A percentile compares a stretch with the other conserved stretches of the same genome.
Evolutionary conservation across 2,329 filamentous ascomycete species (phyloP).

Genomic region (Thelonectria olida): DNA sequence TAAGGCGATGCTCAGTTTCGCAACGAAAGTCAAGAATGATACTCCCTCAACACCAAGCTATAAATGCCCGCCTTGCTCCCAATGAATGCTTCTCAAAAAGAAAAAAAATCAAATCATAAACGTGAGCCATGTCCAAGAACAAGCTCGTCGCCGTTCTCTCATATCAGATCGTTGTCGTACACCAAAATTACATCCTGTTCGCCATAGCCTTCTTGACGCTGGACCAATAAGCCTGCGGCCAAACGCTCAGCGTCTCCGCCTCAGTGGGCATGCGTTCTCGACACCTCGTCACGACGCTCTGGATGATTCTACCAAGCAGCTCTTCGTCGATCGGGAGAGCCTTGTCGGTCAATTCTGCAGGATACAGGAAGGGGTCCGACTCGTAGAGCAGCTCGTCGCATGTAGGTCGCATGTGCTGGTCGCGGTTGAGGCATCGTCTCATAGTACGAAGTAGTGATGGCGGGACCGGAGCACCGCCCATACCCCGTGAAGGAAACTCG

Average conservation of each 20-base stretch:
- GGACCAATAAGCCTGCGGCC: slow-evolving; percentile 70
- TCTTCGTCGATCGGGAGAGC: slow-evolving; percentile 70
- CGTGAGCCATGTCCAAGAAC: slow-evolving; percentile 28
- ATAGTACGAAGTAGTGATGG: slow-evolving; percentile 68
- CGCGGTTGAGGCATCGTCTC: slow-evolving; percentile 69
- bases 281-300: slow-evolving; percentile 69
- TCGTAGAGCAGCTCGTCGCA: slow-evolving; percentile 69
- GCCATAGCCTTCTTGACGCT: slow-evolving; percentile 63
- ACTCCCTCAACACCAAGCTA: slow-evolving; percentile 45
- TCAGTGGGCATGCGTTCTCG: slow-evolving; percentile 68
- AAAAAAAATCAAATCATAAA: slow-evolving; percentile 30
- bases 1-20: slow-evolving; percentile 31
- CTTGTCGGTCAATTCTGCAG: slow-evolving; percentile 63
- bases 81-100: slow-evolving; percentile 32
- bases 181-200: slow-evolving; percentile 39
- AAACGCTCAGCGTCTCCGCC: slow-evolving; percentile 62
- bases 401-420: slow-evolving; percentile 70
- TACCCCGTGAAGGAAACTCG: slow-evolving; percentile 74
- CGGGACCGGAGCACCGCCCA: slow-evolving; percentile 72
- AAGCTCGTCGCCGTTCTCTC: slow-evolving; percentile 20
- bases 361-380: slow-evolving; percentile 71
- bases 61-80: slow-evolving; percentile 35
- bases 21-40: slow-evolving; percentile 40
- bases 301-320: slow-evolving; percentile 68
- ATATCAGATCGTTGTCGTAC: slow-evolving; percentile 23